Evolutionary conservation across 108 stramenopile species (phyloP).

Genomic region (Mediolabrus comicus): DNA sequence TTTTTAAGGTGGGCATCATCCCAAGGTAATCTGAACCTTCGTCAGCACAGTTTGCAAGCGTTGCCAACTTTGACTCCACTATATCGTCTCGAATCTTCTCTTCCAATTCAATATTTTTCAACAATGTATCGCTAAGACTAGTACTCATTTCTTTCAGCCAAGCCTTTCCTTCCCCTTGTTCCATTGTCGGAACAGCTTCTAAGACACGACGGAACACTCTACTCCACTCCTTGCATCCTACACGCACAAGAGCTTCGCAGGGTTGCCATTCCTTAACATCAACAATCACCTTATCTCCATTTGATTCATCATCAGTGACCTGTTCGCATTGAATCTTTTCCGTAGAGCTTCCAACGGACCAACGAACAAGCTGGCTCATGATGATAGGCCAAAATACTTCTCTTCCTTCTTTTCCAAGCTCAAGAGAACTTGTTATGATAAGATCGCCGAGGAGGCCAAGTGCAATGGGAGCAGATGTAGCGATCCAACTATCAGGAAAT

Average conservation of each 20-base stretch:
- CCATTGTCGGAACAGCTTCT: conserved; percentile 24
- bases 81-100: conserved; percentile 34
- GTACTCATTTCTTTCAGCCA: conserved; percentile 53
- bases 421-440: conserved; percentile 45
- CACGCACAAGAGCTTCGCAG: conserved; percentile 81
- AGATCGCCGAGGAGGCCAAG: conserved; percentile 81
- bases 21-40: conserved; percentile 17
- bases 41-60: conserved; percentile 10
- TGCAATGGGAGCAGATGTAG: conserved; percentile 80
- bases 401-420: conserved; percentile 51
- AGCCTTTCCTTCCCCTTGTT: conserved; percentile 21
- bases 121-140: conserved; percentile 46
- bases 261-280: conserved; percentile 63
- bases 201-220: conserved; percentile 51
- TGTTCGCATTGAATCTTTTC: conserved; percentile 9
- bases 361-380: conserved; percentile 44
- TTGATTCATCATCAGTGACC: conserved; percentile 2
- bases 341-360: conserved; percentile 56
- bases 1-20: conserved; percentile 60
- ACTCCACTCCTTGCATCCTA: conserved; percentile 62
- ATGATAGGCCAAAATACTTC: conserved; percentile 61
- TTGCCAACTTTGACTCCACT: conserved; percentile 40
- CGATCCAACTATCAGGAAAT: conserved; percentile 89
- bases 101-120: conserved; percentile 43
- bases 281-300: conserved; percentile 11